Evolutionary conservation across 2,329 filamentous ascomycete genomes (phyloP).

Genomic region (Metarhizium rileyi): DNA sequence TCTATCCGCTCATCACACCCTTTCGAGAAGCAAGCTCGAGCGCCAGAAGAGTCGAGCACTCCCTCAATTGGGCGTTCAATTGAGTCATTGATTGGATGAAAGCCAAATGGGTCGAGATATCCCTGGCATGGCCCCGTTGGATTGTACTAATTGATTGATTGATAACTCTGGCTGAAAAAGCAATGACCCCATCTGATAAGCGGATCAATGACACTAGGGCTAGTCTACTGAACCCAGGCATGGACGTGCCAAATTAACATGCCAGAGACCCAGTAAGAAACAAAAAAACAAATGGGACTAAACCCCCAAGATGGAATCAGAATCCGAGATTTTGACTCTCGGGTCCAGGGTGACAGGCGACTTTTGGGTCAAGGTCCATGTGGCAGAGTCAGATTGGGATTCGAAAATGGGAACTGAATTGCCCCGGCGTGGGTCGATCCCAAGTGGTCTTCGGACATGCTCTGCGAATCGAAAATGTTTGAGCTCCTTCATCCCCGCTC

Average conservation of each 20-base stretch:
- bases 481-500: neutral
- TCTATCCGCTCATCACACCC: too few species aligned
- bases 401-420: neutral
- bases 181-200: constrained; percentile 7
- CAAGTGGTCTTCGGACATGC: neutral
- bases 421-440: neutral
- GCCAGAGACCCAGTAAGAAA: neutral
- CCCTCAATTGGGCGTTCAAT: neutral
- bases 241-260: neutral
- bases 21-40: too few species aligned
- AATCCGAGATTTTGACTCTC: neutral
- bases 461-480: too few species aligned
- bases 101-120: neutral
- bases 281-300: too few species aligned
- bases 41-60: neutral
- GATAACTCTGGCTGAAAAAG: constrained; percentile 3
- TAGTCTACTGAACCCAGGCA: neutral
- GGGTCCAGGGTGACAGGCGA: neutral
- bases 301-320: neutral
- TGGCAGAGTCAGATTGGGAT: neutral
- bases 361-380: neutral
- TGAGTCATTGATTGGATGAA: neutral
- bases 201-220: neutral
- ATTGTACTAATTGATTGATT: constrained; percentile 4
- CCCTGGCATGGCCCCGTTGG: neutral